Conservation (phyloP, 2,329 filamentous ascomycete genomes). For the Ceratocystis cubensis region DNA sequence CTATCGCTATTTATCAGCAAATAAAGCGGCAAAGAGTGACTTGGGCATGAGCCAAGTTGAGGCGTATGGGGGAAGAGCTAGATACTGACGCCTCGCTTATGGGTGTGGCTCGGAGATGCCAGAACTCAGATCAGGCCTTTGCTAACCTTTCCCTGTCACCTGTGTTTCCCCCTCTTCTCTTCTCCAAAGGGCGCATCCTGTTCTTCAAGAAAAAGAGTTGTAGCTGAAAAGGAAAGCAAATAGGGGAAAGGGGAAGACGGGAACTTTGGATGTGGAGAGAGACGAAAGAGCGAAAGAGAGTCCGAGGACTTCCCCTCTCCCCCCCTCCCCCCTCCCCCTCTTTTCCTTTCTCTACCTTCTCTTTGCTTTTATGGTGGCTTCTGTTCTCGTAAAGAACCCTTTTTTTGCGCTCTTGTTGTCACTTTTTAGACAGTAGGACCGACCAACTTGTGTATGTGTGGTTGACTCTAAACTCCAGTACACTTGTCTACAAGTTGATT, state of each 20-base stretch:
- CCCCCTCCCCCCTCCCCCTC: not conserved
- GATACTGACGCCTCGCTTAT: not conserved
- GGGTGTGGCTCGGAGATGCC: not conserved
- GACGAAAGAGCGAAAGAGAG: not conserved
- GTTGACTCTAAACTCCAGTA: not conserved
- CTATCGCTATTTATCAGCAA: not conserved
- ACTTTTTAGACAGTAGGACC: not conserved
- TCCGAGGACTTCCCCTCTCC: not conserved
- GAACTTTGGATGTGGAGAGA: not conserved
- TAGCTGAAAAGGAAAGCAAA: not conserved
- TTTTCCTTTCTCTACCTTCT: not conserved
- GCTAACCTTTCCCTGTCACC: not conserved
- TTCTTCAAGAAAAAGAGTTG: not conserved
- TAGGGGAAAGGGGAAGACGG: not conserved
- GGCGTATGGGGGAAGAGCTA: not conserved
- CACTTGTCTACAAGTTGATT: slow-evolving; percentile 6
- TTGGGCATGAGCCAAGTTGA: not conserved
- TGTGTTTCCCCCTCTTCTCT: not conserved
- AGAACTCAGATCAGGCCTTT: not conserved
- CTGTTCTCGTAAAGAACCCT: not conserved
- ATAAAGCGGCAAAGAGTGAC: not conserved
- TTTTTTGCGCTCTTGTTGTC: not conserved
- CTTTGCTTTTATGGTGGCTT: not conserved
- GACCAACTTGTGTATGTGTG: not conserved
- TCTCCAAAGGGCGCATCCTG: not conserved